Conservation (phyloP, 2,329 filamentous ascomycete genomes). For the Gyromitra esculenta region DNA sequence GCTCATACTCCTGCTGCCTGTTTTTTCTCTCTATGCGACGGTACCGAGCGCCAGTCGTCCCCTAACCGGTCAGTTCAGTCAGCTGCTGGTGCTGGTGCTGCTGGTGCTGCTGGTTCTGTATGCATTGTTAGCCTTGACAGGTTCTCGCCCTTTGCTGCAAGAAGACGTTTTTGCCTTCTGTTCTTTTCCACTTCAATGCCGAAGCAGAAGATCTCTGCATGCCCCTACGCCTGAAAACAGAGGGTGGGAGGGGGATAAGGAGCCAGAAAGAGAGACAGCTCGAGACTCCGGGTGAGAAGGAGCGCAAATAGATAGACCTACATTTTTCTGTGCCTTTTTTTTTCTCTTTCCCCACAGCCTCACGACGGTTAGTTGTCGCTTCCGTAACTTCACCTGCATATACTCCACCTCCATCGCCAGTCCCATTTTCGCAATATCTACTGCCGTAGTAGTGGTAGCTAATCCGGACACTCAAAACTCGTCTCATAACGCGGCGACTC, state of each 20-base stretch:
- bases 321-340: slow-evolving; percentile 16
- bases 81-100: slow-evolving; percentile 40
- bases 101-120: slow-evolving; percentile 31
- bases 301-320: slow-evolving; percentile 46
- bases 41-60: slow-evolving; percentile 45
- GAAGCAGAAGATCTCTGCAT: slow-evolving; percentile 45
- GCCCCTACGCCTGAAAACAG: slow-evolving; percentile 40
- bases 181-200: slow-evolving; percentile 46
- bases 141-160: slow-evolving; percentile 48
- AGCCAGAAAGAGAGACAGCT: slow-evolving; percentile 37
- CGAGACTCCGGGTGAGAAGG: slow-evolving; percentile 39
- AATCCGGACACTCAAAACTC: slow-evolving; percentile 47
- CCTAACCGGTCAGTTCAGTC: slow-evolving; percentile 46
- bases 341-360: slow-evolving; percentile 37
- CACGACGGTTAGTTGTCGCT: slow-evolving; percentile 49
- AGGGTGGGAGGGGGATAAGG: slow-evolving; percentile 24
- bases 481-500: slow-evolving; percentile 48
- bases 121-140: slow-evolving; percentile 45
- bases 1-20: slow-evolving; percentile 29
- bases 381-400: slow-evolving; percentile 48
- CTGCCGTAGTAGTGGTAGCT: slow-evolving; percentile 49
- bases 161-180: slow-evolving; percentile 47
- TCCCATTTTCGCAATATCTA: slow-evolving; percentile 48
- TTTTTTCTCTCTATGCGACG: slow-evolving; percentile 44
- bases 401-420: slow-evolving; percentile 46